Conservation (phyloP, 306 rosid species). For the Benincasa hispida region DNA sequence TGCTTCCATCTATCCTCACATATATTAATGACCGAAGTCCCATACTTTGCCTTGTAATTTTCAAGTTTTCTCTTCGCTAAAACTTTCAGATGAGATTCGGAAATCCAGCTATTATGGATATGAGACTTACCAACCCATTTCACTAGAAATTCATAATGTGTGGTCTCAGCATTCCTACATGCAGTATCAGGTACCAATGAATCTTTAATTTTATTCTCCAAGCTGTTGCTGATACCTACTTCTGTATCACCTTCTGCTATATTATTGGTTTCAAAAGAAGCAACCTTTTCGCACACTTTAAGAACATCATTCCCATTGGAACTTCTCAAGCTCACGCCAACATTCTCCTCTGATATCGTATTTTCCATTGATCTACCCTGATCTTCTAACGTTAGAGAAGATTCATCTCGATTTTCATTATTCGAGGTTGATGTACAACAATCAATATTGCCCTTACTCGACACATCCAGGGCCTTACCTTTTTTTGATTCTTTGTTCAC, state of each 20-base stretch:
- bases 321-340: constrained; percentile 23
- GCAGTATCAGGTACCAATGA: constrained; percentile 36
- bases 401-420: constrained; percentile 34
- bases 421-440: constrained; percentile 21
- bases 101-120: constrained; percentile 84
- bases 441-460: constrained; percentile 24
- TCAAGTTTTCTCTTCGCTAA: constrained; percentile 96
- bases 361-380: constrained; percentile 33
- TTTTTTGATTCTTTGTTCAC: constrained; percentile 49
- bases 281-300: constrained; percentile 27
- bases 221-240: constrained; percentile 22
- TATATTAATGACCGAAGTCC: constrained; percentile 61
- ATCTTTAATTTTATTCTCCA: constrained; percentile 39
- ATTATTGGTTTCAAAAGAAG: constrained; percentile 29
- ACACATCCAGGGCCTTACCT: constrained; percentile 31
- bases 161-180: constrained; percentile 29
- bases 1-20: constrained; percentile 90
- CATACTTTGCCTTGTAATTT: constrained; percentile 95
- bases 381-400: constrained; percentile 34
- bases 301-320: constrained; percentile 31
- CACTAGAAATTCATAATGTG: constrained; percentile 57
- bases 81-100: constrained; percentile 80
- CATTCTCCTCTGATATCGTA: constrained; percentile 24
- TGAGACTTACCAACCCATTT: constrained; percentile 97
- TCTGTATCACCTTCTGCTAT: constrained; percentile 31